Base-by-base conservation (phyloP, 2,329 filamentous ascomycete genomes). In the Pleochaeta shiraiana region DNA sequence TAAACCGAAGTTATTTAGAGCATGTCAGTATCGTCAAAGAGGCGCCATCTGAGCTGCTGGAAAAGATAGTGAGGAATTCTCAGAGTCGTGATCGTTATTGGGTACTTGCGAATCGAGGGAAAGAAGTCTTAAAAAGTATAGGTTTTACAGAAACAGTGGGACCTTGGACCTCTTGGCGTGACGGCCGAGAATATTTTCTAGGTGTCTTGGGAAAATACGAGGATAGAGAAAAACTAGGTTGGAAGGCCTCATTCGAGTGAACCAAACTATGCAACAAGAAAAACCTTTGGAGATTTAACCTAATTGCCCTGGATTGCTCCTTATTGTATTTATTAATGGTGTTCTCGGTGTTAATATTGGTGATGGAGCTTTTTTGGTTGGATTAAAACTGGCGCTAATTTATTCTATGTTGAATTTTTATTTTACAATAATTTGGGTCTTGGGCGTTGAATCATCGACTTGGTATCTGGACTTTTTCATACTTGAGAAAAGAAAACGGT, bases 181-280 rank as follows among this genome's bases (percentile, higher is more conserved):
- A 80, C 66, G 75, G 75, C 11, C 75, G 77, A 11, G 72, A 74
- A 4, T 78, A 78, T 68, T 75, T 74, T 9, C 72, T 73, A 67
- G 70, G 71, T n/a, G 71, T 79, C 50, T 67, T 81, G 66, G 72
- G 71, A 21, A 76, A 78, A 65, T 80, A 77, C 75, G 75, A 75
- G 59, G 70, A 71, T 63, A 76, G 74, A 64, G 76, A 79, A 70
- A 73, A 72, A 16, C 70, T 79, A 19, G 72, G 75, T 14, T 71
- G 69, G 69, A 69, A 65, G 64, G 24, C 59, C 1, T 39, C 33
- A 28, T 39, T 61, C 28, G 24, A 57, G 24, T 57, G 28, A 57
- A 30, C n/a, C n/a, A n/a, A n/a, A n/a, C n/a, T n/a, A n/a, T n/a
- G n/a, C n/a, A n/a, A n/a, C n/a, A n/a, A n/a, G n/a, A n/a, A n/a